A percentile compares a stretch with the other conserved stretches of the same genome.
Conservation (phyloP, 2,329 filamentous ascomycete species). For the Chaetothyriales sp. region DNA sequence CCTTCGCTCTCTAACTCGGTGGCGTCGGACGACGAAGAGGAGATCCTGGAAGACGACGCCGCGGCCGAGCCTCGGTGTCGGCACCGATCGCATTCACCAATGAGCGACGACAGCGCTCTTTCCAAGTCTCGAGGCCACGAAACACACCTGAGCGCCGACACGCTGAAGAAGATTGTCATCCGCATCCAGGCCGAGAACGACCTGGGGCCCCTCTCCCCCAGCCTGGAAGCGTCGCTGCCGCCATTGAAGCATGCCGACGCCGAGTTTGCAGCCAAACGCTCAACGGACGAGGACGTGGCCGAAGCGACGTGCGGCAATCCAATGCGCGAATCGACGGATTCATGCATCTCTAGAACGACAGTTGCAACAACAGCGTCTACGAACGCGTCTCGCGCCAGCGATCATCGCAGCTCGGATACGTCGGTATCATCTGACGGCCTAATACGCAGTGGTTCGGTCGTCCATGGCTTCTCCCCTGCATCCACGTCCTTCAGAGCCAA, state of each 20-base stretch:
- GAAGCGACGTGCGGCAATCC: slow-evolving; percentile 37
- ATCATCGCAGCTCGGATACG: slow-evolving; percentile 41
- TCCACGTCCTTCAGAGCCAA: slow-evolving; percentile 52
- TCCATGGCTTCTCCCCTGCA: slow-evolving; percentile 71
- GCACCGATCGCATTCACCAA: slow-evolving; percentile 12
- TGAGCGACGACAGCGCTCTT: slow-evolving; percentile 25
- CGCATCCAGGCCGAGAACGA: slow-evolving; percentile 76
- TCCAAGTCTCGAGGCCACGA: slow-evolving; percentile 61
- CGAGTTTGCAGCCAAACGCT: slow-evolving; percentile 15
- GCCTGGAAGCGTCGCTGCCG: slow-evolving; percentile 28
- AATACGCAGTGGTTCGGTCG: slow-evolving; percentile 52
- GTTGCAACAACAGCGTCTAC: slow-evolving; percentile 41
- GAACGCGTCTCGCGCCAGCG: slow-evolving; percentile 33
- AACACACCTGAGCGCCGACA: slow-evolving; percentile 82
- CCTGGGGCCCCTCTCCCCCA: slow-evolving; percentile 43
- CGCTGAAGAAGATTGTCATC: slow-evolving; percentile 85
- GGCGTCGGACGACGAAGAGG: slow-evolving; percentile 46
- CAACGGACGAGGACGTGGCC: slow-evolving; percentile 32
- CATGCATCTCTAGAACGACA: slow-evolving; percentile 45
- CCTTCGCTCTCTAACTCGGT: slow-evolving; percentile 66
- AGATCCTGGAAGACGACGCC: slow-evolving; percentile 31
- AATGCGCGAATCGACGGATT: slow-evolving; percentile 39
- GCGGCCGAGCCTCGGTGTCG: slow-evolving; percentile 33
- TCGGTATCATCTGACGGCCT: slow-evolving; percentile 48
- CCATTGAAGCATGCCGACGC: slow-evolving; percentile 30